Evolutionary conservation across 441 rosid species (phyloP), one percentile per base, ranked within the genome.

Genomic region (Omphalea diandra): DNA sequence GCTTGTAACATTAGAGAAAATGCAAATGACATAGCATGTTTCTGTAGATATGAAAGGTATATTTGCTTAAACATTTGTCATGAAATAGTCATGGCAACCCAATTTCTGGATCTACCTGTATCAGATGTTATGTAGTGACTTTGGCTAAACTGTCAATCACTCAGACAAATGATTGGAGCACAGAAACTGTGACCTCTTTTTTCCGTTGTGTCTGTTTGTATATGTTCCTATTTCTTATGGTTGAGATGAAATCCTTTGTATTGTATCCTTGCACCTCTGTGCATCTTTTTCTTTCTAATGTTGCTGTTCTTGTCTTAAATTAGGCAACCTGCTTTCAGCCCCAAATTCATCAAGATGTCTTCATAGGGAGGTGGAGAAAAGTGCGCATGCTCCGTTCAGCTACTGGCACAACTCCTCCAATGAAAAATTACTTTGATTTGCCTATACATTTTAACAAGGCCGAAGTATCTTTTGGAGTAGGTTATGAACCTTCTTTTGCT

Each of bases 311-410:
- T 70, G 62, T 75, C 71, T 74, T 74, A 74, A 76, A 83, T 68
- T 74, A 96, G 99, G 99, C 98, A 75, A 96, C 99, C 32, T 67
- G 84, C 77, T 96, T 96, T 72, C 99, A 96, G 83, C 97, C 99
- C 68, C 99, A 96, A 82, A 74, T 94, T 71, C 81, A 80, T 71
- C 95, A 94, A 76, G 98, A 96, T 65, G 95, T 96, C 68, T 96
- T 76, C 76, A 77, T 96, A 74, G 99, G 99, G 65, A 90, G 87
- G 82, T 94, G 99, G 99, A 90, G 99, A 84, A 96, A 89, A 80
- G 98, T 96, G 67, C 53, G 75, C 75, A 83, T 96, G 93, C 86
- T 94, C 73, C 98, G 98, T 72, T 96, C 99, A 36, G 95, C 90
- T 70, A 92, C 83, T 82, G 99, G 99, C 70, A 94, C 98, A 67